phyloP scores from a whole-genome alignment of 139 green algal species.

The Parachlorella kessleri region DNA sequence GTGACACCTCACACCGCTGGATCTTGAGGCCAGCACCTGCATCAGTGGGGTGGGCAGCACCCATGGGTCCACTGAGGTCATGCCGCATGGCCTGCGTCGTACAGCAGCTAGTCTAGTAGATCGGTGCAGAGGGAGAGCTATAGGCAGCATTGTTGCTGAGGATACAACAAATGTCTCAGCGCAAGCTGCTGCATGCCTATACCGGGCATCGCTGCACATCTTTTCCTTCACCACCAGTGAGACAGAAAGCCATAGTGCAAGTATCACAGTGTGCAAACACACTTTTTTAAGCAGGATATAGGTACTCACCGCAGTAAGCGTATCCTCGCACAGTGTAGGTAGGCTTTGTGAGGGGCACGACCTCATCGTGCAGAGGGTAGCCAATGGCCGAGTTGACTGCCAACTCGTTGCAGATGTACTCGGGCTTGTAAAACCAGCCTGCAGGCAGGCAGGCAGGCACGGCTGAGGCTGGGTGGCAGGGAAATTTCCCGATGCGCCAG shows the following conservation, averaged over 20 bases:
- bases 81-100: too few species aligned
- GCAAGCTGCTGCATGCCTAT: not conserved
- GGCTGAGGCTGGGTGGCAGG: too few species aligned
- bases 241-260: too few species aligned
- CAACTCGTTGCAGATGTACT: slow-evolving; percentile 99
- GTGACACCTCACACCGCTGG: slow-evolving; percentile 90
- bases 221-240: not conserved
- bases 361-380: slow-evolving; percentile 88
- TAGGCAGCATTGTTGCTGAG: too few species aligned
- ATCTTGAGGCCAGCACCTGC: slow-evolving; percentile 86
- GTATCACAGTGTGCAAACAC: too few species aligned
- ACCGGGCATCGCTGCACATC: not conserved
- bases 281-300: too few species aligned
- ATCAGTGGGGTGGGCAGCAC: not conserved
- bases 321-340: slow-evolving; percentile 77
- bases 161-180: too few species aligned
- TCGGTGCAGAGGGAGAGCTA: too few species aligned
- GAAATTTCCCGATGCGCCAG: too few species aligned
- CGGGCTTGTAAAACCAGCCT: slow-evolving; percentile 97
- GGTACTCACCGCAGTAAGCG: slow-evolving; percentile 76
- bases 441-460: slow-evolving; percentile 3
- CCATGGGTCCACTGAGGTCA: too few species aligned
- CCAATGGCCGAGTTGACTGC: slow-evolving; percentile 96
- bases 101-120: too few species aligned
- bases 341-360: slow-evolving; percentile 65